Evolutionary conservation across 2,329 filamentous ascomycete species (phyloP), one percentile per base, ranked within the genome.

Genomic region (Fusarium hostae): DNA sequence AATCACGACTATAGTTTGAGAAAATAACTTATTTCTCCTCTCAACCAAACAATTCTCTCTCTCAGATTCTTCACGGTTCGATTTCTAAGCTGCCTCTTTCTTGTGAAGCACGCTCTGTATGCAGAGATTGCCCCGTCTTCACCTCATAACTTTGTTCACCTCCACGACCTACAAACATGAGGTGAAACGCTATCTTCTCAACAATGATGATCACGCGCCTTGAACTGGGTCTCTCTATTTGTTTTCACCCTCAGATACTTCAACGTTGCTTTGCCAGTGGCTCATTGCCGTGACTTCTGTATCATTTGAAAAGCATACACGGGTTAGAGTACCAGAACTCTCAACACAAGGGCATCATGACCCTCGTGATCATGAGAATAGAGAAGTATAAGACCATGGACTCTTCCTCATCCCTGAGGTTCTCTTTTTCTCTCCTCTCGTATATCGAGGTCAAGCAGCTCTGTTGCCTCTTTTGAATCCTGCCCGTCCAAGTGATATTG

Each of bases 191-290:
- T 22, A 9, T 35, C 8, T 35, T 35, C 12, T 4, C 13, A 26
- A 26, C 26, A 26, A 6, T 26, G 26, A 26, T 6, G 6, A 26
- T 26, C 26, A 26, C 26, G 6, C 26, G 26, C 26, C 9, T 20
- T 18, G 11, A 26, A 28, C 8, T 26, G 9, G 9, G 9, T 9
- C 26, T 30, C 26, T 22, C 2, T 4, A 32, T 6, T 32, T 12
- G 7, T n/a, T 32, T 18, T 8, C 9, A 18, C n/a, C 13, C 2
- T 2, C 7, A 9, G 7, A 22, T 32, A 0, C n/a, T 12, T 22
- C 7, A 10, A 7, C 2, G 2, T 37, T 2, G 1, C 18, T 2
- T 51, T 20, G 2, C 3, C 1, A 4, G 22, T 16, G 18, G 3
- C 18, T 52, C 22, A 3, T n/a, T 9, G 6, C 13, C 9, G 1